Conservation (phyloP, 345 rosid species). For the Atalantia buxifolia region DNA sequence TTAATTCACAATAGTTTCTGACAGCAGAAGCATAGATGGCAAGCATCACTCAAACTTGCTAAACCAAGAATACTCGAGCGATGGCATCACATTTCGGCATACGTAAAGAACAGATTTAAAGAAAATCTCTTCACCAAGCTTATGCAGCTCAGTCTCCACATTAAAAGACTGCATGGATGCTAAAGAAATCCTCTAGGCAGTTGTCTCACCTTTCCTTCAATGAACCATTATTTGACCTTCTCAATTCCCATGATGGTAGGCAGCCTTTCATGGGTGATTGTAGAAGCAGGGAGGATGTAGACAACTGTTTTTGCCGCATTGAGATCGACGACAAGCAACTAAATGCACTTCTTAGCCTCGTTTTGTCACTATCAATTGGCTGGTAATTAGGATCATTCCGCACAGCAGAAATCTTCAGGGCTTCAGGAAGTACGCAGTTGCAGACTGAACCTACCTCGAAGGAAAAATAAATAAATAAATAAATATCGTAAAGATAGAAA, state of each 20-base stretch:
- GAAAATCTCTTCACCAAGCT: not conserved
- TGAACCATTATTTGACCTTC: slow-evolving; percentile 57
- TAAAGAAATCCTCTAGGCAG: not conserved
- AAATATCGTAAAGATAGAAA: slow-evolving; percentile 16
- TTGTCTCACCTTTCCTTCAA: slow-evolving; percentile 63
- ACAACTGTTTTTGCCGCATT: slow-evolving; percentile 73
- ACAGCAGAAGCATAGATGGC: not conserved
- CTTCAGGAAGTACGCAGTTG: slow-evolving; percentile 86
- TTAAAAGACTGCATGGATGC: not conserved
- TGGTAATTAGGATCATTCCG: slow-evolving; percentile 55
- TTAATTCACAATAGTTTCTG: not conserved
- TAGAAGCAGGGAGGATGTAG: slow-evolving; percentile 59
- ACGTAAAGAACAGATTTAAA: not conserved
- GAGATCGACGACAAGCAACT: slow-evolving; percentile 79
- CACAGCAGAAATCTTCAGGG: slow-evolving; percentile 64
- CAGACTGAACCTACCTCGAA: slow-evolving; percentile 67
- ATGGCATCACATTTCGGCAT: not conserved
- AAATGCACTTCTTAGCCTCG: slow-evolving; percentile 58
- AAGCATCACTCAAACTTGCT: slow-evolving; percentile 1
- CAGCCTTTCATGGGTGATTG: slow-evolving; percentile 86
- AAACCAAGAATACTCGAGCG: not conserved
- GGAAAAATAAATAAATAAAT: not conserved
- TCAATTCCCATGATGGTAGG: slow-evolving; percentile 81
- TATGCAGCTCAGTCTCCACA: not conserved
- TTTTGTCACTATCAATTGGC: slow-evolving; percentile 62